phyloP scores from a whole-genome alignment of 2,329 filamentous ascomycete genomes.

The Aspergillus fructus region DNA sequence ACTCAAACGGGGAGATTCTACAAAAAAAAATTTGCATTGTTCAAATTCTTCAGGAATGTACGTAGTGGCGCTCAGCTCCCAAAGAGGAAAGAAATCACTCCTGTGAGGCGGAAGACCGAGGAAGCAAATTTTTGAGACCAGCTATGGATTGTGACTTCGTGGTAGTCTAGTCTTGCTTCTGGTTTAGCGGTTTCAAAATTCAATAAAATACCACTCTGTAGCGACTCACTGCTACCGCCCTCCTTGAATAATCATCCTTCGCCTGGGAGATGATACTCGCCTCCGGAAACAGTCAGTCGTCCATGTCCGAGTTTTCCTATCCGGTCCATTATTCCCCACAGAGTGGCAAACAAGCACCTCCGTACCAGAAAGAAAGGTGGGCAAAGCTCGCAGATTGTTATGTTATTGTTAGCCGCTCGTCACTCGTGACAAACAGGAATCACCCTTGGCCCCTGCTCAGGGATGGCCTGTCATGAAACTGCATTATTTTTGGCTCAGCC shows the following conservation, averaged over 20 bases:
- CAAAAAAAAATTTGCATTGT: neutral
- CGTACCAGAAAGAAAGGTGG: neutral
- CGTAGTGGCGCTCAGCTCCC: neutral
- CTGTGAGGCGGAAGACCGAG: neutral
- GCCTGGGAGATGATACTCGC: neutral
- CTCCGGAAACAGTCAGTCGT: neutral
- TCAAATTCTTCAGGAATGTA: neutral
- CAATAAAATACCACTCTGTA: neutral
- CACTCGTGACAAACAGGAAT: neutral
- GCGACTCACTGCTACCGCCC: neutral
- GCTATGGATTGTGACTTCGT: neutral
- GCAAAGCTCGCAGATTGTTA: neutral
- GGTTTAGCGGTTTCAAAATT: slow-evolving; percentile 1
- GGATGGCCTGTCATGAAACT: neutral
- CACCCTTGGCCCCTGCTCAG: neutral
- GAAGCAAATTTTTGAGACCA: slow-evolving; percentile 7
- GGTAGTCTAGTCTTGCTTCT: neutral
- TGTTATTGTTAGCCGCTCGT: neutral
- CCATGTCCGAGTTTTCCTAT: neutral
- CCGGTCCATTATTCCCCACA: slow-evolving; percentile 10
- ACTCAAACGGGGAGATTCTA: neutral
- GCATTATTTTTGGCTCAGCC: slow-evolving; percentile 7
- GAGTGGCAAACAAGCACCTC: neutral
- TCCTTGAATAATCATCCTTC: neutral
- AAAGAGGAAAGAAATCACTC: slow-evolving; percentile 4